Conservation (phyloP, 1,284 basidiomycete species). For the Testicularia cyperi region DNA sequence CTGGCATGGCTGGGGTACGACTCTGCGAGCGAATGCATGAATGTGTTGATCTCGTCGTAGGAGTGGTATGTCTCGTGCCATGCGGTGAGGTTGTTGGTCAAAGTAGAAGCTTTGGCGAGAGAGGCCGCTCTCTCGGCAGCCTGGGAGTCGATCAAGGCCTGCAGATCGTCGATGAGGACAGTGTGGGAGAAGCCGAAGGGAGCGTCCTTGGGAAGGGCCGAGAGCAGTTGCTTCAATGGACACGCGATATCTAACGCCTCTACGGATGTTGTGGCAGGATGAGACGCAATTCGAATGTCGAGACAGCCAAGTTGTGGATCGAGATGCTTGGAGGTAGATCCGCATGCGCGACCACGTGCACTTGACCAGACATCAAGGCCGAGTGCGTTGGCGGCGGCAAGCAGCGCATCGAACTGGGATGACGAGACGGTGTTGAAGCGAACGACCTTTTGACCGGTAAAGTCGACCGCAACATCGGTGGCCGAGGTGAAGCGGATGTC, state of each 20-base stretch:
- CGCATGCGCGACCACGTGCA: conserved; percentile 8
- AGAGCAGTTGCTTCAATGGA: too few species aligned
- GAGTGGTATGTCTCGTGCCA: conserved; percentile 28
- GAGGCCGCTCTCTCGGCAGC: too few species aligned
- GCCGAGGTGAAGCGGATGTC: too few species aligned
- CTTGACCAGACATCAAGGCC: conserved; percentile 26
- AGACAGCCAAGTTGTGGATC: neutral
- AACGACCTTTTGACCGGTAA: conserved; percentile 22
- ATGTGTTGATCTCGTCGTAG: conserved; percentile 17
- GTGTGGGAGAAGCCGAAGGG: too few species aligned
- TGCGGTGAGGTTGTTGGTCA: too few species aligned
- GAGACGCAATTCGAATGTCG: neutral
- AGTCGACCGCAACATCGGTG: conserved; percentile 2
- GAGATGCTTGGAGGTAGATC: neutral
- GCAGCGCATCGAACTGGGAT: conserved; percentile 2
- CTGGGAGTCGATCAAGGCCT: neutral
- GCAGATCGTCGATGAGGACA: conserved; percentile 1
- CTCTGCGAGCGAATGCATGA: conserved; percentile 8
- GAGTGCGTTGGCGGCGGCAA: conserved; percentile 5
- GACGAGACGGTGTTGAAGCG: conserved; percentile 10
- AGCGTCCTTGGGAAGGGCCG: too few species aligned
- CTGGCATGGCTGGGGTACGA: conserved; percentile 15
- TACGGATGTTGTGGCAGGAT: too few species aligned
- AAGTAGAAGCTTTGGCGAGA: too few species aligned
- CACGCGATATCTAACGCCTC: too few species aligned